These are phyloP conservation scores for Chytriomyces sp. DNA, from an alignment of 192 early-diverging fungal genomes.

Conservation along the genomic window DNA sequence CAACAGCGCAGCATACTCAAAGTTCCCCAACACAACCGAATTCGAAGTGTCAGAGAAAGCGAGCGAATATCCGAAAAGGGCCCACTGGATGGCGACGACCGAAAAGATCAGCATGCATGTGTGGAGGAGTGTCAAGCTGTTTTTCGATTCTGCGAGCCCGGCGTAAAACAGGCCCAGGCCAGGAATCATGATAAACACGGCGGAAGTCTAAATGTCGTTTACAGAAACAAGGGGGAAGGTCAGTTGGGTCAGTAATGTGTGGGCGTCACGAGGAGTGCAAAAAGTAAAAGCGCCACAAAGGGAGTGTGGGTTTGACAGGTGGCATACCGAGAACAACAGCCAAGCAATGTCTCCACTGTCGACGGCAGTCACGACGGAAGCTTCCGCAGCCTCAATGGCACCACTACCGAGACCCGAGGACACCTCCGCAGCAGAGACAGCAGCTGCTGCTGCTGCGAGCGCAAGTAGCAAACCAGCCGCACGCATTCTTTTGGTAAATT, in stretches of 20 bases:
- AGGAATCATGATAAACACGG: constrained; percentile 95
- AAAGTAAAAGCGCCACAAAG: background rate
- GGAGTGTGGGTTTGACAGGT: background rate
- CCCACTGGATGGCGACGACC: constrained; percentile 89
- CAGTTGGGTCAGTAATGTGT: background rate
- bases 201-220: constrained; percentile 47
- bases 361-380: background rate
- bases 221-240: background rate
- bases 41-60: constrained; percentile 68
- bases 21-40: constrained; percentile 56
- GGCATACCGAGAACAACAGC: constrained; percentile 10
- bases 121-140: constrained; percentile 89
- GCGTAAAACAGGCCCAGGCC: constrained; percentile 96
- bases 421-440: too few species aligned
- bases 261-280: background rate
- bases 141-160: constrained; percentile 91
- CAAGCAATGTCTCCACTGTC: constrained; percentile 9
- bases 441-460: too few species aligned
- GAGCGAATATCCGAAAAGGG: constrained; percentile 88
- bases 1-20: constrained; percentile 73
- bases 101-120: constrained; percentile 71
- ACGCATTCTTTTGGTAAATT: too few species aligned
- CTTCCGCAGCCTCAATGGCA: background rate
- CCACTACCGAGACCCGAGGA: background rate
- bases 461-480: too few species aligned